Base-by-base conservation (phyloP, 2,329 filamentous ascomycete species). In the Ascosphaera pollenicola region DNA sequence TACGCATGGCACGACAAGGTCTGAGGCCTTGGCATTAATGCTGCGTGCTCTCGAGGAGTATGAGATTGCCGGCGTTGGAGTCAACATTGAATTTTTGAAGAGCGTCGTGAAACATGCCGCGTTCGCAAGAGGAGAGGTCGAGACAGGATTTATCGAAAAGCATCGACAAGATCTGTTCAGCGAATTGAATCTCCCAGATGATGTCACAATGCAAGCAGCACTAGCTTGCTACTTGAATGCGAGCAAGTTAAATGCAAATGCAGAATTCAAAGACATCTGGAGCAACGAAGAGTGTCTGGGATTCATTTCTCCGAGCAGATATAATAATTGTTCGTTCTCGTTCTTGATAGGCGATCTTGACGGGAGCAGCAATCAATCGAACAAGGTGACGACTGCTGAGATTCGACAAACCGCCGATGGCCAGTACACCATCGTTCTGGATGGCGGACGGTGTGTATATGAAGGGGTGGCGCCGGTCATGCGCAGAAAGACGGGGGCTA, bases 31-130 rank as follows among this genome's bases (percentile, higher is more conserved):
- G 38, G 75, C 80, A 42, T 91, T 82, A 56, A 66, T 98, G 42
- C 73, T 75, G 30, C 65, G 75, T 3, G 85, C 89, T 1, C 63
- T 98, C 8, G 77, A 82, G 46, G 70, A 82, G 37, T 98, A 95
- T 53, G 83, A 98, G 58, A 75, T 98, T 8, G 89, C 87, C 2
- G 89, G 89, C 0, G 71, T 91, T 6, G 78, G 81, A 52, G 98
- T 89, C 5, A 98, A 98, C 54, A 85, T 98, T 44, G 89, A 95
- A 56, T 98, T 98, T 52, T 62, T 98, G 42, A 95, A 95, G 63
- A 70, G 75, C 7, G 68, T 94, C 41, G 93, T 84, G 54, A 69
- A 73, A 36, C 84, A 79, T 43, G 69, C 72, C 0, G 81, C 78
- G 38, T 98, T 98, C 52, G 69, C 92, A 41, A 69, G 70, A 8